phyloP scores from a whole-genome alignment of 306 rosid species.

The Quercus engelmannii region DNA sequence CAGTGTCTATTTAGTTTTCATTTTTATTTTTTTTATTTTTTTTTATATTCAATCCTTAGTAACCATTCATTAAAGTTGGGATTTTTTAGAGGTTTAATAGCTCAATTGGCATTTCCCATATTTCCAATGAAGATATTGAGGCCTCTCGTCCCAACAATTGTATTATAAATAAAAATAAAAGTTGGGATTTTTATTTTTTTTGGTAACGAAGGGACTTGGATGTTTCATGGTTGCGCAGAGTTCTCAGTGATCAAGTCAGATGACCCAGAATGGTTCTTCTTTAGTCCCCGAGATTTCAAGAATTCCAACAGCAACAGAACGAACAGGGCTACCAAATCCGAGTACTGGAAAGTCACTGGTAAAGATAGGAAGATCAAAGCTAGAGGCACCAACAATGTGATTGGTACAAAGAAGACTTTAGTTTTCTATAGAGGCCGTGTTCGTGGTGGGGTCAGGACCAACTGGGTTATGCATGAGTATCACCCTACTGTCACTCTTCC shows the following conservation, averaged over 20 bases:
- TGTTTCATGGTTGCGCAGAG: conserved; percentile 11
- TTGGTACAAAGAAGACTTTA: conserved; percentile 63
- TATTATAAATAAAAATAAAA: neutral
- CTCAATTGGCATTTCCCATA: no score
- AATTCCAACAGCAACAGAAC: conserved; percentile 18
- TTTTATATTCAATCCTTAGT: no score
- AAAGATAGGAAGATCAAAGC: conserved; percentile 26
- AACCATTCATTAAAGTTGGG: neutral
- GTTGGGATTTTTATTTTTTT: neutral
- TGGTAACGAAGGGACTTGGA: neutral
- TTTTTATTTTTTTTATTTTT: no score
- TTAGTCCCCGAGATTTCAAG: conserved; percentile 37
- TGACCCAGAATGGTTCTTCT: conserved; percentile 64
- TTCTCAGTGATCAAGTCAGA: conserved; percentile 30
- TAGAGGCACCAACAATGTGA: conserved; percentile 12
- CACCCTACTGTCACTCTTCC: conserved; percentile 10
- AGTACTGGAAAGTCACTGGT: conserved; percentile 75
- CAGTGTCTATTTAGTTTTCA: no score
- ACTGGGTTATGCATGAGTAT: conserved; percentile 77
- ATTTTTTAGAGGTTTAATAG: no score
- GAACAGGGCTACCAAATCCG: conserved; percentile 43
- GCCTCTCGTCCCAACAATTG: no score
- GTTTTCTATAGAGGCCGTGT: conserved; percentile 42
- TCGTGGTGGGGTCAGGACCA: conserved; percentile 24
- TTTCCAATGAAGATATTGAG: no score